Conservation (phyloP, 495 filamentous ascomycete genomes). For the Delitschia confertaspora region DNA sequence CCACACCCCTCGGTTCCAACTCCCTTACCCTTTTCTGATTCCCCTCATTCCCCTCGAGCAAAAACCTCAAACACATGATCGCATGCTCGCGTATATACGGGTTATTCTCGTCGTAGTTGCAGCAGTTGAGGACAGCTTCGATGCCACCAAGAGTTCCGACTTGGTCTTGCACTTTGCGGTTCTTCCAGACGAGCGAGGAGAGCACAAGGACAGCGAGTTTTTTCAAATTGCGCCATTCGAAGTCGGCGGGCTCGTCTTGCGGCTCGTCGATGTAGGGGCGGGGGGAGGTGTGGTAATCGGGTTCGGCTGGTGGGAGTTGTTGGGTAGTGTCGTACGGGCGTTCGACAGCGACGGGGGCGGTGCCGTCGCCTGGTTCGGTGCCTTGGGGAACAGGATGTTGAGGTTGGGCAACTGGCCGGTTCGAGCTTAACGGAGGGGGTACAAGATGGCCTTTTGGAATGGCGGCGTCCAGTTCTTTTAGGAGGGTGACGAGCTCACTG, state of each 20-base stretch:
- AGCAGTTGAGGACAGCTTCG: constrained; percentile 77
- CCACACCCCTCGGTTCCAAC: constrained; percentile 34
- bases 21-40: constrained; percentile 67
- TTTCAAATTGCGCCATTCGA: constrained; percentile 90
- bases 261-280: constrained; percentile 47
- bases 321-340: constrained; percentile 31
- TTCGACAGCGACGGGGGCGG: constrained; percentile 31
- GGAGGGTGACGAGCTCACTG: constrained; percentile 71
- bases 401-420: constrained; percentile 5
- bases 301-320: constrained; percentile 23
- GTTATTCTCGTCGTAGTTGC: constrained; percentile 76
- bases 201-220: constrained; percentile 83
- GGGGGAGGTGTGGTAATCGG: constrained; percentile 34
- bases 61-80: constrained; percentile 79
- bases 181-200: constrained; percentile 74
- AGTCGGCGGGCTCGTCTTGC: constrained; percentile 74
- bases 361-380: constrained; percentile 15
- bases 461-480: constrained; percentile 76
- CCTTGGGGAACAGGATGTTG: constrained; percentile 20
- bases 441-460: constrained; percentile 63
- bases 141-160: constrained; percentile 74
- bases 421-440: constrained; percentile 33
- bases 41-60: constrained; percentile 74
- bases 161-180: constrained; percentile 70
- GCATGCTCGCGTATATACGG: constrained; percentile 86